Percentiles rank a stretch among this genome's conserved stretches.
Conservation (phyloP, 305 asterid genomes). For the Solanum hybrid region DNA sequence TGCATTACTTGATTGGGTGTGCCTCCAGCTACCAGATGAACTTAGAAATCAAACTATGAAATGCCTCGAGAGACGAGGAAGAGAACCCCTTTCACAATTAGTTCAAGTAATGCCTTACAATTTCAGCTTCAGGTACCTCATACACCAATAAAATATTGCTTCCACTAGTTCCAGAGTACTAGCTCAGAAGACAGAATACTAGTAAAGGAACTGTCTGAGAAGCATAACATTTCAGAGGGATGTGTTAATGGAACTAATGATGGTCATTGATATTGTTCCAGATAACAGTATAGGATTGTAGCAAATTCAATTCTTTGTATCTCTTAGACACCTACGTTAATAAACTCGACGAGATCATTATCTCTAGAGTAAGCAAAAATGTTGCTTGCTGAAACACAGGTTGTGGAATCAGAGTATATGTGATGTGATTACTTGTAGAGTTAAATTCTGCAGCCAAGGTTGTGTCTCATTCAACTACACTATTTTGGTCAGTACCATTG, state of each 20-base stretch:
- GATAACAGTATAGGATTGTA: not conserved
- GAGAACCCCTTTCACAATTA: constrained; percentile 31
- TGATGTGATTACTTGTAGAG: not conserved
- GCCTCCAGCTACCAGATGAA: constrained; percentile 60
- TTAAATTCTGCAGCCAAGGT: not conserved
- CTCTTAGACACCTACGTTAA: not conserved
- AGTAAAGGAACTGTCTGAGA: not conserved
- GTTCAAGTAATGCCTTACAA: constrained; percentile 56
- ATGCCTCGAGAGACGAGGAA: constrained; percentile 38
- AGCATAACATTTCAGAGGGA: not conserved
- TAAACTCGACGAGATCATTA: not conserved
- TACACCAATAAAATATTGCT: constrained; percentile 7
- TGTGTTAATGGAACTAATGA: not conserved
- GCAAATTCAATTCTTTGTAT: not conserved
- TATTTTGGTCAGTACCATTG: not conserved
- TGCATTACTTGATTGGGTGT: constrained; percentile 68
- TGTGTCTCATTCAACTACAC: not conserved
- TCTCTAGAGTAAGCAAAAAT: not conserved
- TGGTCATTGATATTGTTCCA: not conserved
- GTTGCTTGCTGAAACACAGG: not conserved
- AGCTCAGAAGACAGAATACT: not conserved
- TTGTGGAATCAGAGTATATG: not conserved
- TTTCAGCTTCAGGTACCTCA: constrained; percentile 73
- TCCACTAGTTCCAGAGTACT: not conserved
- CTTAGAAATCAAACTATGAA: constrained; percentile 38